Base-by-base conservation (phyloP, 192 early-diverging fungal genomes). In the Backusella tuberculispora region DNA sequence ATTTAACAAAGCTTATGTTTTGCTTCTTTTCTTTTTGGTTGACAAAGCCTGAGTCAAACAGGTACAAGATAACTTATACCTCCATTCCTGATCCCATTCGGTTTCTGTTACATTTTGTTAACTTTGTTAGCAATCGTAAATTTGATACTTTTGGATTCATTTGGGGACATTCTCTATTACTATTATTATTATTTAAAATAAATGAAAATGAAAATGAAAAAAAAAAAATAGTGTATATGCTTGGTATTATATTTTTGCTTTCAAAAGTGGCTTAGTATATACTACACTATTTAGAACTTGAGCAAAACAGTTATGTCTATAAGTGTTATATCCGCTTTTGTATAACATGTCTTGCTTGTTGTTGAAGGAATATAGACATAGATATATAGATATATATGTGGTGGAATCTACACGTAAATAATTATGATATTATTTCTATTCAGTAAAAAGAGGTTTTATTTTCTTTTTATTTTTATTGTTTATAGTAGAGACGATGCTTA, bases 1-100 rank as follows among this genome's bases (percentile, higher is more conserved):
- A 42, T 37, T 44, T n/a, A 14, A 65, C 17, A 29, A 44, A 41
- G 66, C 29, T 41, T 68, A 43, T 68, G 40, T 41, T 68, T 66
- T 38, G 64, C 64, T 66, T 34, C 29, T 34, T 7, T 60, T n/a
- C 40, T 53, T 19, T 53, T 53, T 53, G 50, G 40, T 68, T 68
- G 66, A 68, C 42, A 41, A 41, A 68, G 66, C 37, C 19, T 68
- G 66, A 68, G 66, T 68, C 66, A 68, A 41, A 41, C 66, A 68
- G 66, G 40, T 68, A 68, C 66, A 43, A 68, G 66, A 68, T 14
- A 42, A 68, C 66, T 19, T 68, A 44, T 68, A 68, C 66, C 66
- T 68, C 66, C 66, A 68, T 44, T 41, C 29, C 50, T 53, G 50
- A 10, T 53, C 50, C 50, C 50, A 53, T 21, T 53, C 26, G 19